A percentile compares a stretch with the other conserved stretches of the same genome.
These are phyloP conservation scores for Arachnomyces sp. DNA, from an alignment of 2,329 filamentous ascomycete species.

Conservation along the genomic window DNA sequence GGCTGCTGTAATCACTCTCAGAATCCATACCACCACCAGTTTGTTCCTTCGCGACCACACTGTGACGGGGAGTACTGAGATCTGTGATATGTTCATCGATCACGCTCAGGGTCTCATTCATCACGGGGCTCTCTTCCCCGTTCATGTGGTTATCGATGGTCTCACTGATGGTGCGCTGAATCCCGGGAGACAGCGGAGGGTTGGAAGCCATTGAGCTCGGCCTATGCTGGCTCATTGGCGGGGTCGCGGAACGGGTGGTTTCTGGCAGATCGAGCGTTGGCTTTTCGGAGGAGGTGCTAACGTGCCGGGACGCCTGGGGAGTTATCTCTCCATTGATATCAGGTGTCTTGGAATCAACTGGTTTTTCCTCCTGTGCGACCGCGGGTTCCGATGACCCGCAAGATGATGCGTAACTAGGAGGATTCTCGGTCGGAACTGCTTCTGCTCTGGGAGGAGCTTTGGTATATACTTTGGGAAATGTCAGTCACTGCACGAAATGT, in stretches of 20 bases:
- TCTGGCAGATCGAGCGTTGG: slow-evolving; percentile 2
- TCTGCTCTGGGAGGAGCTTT: slow-evolving; percentile 15
- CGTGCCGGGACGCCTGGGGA: slow-evolving; percentile 33
- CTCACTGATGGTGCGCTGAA: slow-evolving; percentile 38
- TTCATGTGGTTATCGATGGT: slow-evolving; percentile 43
- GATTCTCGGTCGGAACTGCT: slow-evolving; percentile 4
- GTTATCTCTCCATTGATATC: slow-evolving; percentile 20
- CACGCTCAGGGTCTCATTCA: slow-evolving; percentile 90
- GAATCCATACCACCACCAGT: slow-evolving; percentile 61
- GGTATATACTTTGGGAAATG: slow-evolving; percentile 18
- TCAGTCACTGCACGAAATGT: neutral
- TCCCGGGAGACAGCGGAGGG: slow-evolving; percentile 26
- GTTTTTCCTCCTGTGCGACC: too few species aligned
- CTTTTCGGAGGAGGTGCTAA: slow-evolving; percentile 15
- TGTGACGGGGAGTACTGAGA: slow-evolving; percentile 56
- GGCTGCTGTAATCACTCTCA: slow-evolving; percentile 81
- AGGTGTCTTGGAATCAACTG: slow-evolving; percentile 3
- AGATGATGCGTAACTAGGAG: slow-evolving; percentile 5
- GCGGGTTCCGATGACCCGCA: too few species aligned
- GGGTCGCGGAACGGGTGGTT: slow-evolving; percentile 12
- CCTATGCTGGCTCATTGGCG: slow-evolving; percentile 21
- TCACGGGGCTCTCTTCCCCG: slow-evolving; percentile 62
- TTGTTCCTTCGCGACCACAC: slow-evolving; percentile 39
- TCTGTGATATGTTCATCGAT: slow-evolving; percentile 97
- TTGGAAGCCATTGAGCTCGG: slow-evolving; percentile 29